These are phyloP conservation scores for Phascolomyces articulosus DNA, from an alignment of 371 early-diverging fungal species.

Conservation along the genomic window DNA sequence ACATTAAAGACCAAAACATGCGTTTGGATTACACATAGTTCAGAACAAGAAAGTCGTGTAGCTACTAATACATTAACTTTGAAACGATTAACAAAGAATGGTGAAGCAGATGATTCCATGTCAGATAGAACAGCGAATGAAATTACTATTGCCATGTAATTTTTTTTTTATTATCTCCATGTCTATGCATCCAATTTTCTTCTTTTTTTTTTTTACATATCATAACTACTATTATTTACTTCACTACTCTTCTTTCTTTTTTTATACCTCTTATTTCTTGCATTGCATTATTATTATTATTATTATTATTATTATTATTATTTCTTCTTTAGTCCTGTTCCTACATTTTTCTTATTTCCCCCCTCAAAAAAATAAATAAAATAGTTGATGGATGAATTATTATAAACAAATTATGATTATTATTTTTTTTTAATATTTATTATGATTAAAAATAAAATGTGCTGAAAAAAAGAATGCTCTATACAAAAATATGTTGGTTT, in stretches of 20 bases:
- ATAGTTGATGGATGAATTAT: not conserved
- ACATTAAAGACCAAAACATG: slow-evolving; percentile 66
- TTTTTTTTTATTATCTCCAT: no score
- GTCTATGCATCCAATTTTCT: no score
- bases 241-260: slow-evolving; percentile 6
- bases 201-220: no score
- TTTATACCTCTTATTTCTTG: slow-evolving; percentile 5
- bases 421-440: not conserved
- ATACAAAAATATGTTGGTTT: not conserved
- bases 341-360: not conserved
- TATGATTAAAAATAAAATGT: not conserved
- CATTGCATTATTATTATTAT: slow-evolving; percentile 4
- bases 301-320: not conserved
- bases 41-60: slow-evolving; percentile 75
- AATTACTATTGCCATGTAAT: slow-evolving; percentile 18
- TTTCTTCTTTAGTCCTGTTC: not conserved
- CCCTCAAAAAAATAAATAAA: no score
- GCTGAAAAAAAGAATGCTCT: not conserved
- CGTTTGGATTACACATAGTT: slow-evolving; percentile 84
- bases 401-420: not conserved
- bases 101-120: slow-evolving; percentile 13
- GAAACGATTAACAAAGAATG: slow-evolving; percentile 10
- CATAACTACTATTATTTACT: no score
- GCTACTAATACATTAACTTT: slow-evolving; percentile 42
- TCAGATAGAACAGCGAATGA: slow-evolving; percentile 24